Evolutionary conservation across 805 yeast species (phyloP), one percentile per base, ranked within the genome.

Genomic region (Saccharomycopsis fodiens): DNA sequence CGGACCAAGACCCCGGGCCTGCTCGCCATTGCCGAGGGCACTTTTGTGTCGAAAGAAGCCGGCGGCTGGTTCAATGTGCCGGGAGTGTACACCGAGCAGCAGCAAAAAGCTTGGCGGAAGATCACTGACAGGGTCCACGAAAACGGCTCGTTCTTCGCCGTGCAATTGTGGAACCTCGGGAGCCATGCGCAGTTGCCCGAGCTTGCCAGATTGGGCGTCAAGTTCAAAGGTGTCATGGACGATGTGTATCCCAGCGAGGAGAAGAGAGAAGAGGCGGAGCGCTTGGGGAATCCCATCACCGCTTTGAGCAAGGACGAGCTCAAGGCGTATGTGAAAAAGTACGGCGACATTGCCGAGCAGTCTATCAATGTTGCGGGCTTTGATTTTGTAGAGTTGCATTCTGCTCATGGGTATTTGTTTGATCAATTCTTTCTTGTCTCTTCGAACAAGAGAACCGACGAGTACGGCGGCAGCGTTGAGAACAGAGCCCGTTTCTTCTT

Each of bases 341-440:
- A 72, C 56, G 71, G 63, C 22, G 55, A 50, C 2, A 74, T 78
- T 22, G 77, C 81, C 1, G 62, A 66, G 47, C 66, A 69, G 50
- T 75, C 85, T 1, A 61, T 70, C 29, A 68, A 65, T 12, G 59
- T 62, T 30, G 61, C 78, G 5, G 78, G 79, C 1, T 69, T 74
- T 48, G 85, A 80, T 57, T 75, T 74, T 40, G 67, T 80, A 39
- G 85, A 79, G 56, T 64, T 81, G 41, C 85, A 81, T 55, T 72
- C 67, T 23, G 83, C 83, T 13, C 78, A 79, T 57, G 85, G 86
- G 2, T 78, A 74, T 54, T 58, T 80, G 41, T 49, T 73, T 30
- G 64, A 68, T 54, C 67, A 70, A 53, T 78, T 81, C 53, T 54
- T 74, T 43, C 68, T 74, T 29, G 60, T 63, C 1, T 52, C 56